phyloP scores from a whole-genome alignment of 495 filamentous ascomycete species.

The Aspergillus nidulans region DNA sequence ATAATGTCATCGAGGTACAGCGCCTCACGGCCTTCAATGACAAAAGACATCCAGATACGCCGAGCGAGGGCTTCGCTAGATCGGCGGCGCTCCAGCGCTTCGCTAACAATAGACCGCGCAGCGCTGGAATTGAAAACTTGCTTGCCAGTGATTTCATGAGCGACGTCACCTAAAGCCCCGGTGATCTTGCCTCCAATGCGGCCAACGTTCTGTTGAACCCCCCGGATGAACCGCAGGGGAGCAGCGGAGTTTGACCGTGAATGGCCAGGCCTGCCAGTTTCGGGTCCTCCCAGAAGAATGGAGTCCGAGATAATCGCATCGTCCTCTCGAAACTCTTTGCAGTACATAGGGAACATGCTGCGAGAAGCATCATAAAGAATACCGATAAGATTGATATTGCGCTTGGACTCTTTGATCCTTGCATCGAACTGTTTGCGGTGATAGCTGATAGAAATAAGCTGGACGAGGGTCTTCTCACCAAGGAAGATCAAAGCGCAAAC shows the following conservation, averaged over 20 bases:
- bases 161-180: constrained; percentile 88
- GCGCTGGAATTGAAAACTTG: constrained; percentile 87
- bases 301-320: constrained; percentile 86
- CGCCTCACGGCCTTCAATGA: constrained; percentile 78
- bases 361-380: constrained; percentile 87
- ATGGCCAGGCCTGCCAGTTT: constrained; percentile 35
- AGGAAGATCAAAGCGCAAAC: constrained; percentile 74
- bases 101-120: constrained; percentile 80
- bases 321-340: constrained; percentile 83
- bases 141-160: constrained; percentile 90
- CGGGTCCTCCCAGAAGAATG: constrained; percentile 39
- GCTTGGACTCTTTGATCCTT: constrained; percentile 86
- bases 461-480: constrained; percentile 77
- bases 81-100: constrained; percentile 77
- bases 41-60: constrained; percentile 97
- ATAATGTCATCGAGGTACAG: constrained; percentile 75
- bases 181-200: constrained; percentile 88
- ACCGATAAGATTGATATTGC: constrained; percentile 70
- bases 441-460: constrained; percentile 91
- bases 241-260: constrained; percentile 56
- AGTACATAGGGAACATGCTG: constrained; percentile 84
- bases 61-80: constrained; percentile 85
- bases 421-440: constrained; percentile 88
- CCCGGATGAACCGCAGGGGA: constrained; percentile 71
- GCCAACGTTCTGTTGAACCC: constrained; percentile 60